Percentiles rank a stretch among this genome's conserved stretches.
Conservation (phyloP, 495 filamentous ascomycete species). For the Xylaria venustula region DNA sequence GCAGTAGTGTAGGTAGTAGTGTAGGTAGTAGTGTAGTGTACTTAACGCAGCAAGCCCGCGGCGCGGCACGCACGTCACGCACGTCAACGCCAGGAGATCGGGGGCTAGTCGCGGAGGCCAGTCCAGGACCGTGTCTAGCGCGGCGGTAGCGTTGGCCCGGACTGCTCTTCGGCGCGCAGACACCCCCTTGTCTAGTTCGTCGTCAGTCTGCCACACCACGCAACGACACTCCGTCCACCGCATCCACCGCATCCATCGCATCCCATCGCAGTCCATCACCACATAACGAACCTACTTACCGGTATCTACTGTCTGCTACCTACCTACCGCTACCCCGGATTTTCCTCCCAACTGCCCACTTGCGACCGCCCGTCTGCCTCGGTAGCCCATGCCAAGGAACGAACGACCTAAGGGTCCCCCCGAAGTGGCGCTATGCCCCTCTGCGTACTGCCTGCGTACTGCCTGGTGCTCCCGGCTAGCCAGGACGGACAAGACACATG, state of each 20-base stretch:
- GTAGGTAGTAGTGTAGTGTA: too few relatives aligned
- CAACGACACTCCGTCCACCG: conserved; percentile 9
- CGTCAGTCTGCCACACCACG: conserved; percentile 32
- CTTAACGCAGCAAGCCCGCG: conserved; percentile 3
- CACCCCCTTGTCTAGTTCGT: conserved; percentile 33
- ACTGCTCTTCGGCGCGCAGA: conserved; percentile 13
- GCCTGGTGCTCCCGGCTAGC: neutral
- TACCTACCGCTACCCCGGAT: conserved; percentile 7
- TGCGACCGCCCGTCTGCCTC: conserved; percentile 5
- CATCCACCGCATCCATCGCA: too few relatives aligned
- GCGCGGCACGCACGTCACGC: conserved; percentile 3
- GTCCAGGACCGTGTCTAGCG: conserved; percentile 14
- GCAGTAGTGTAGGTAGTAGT: too few relatives aligned
- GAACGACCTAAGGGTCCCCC: neutral
- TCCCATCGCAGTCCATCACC: too few relatives aligned
- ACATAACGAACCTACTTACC: too few relatives aligned
- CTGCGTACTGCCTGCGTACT: neutral
- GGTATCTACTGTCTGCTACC: too few relatives aligned
- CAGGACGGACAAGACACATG: conserved; percentile 11
- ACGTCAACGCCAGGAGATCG: conserved; percentile 3
- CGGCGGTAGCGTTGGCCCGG: conserved; percentile 16
- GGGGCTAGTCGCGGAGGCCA: conserved; percentile 8
- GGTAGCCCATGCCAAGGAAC: neutral
- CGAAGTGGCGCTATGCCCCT: conserved; percentile 11
- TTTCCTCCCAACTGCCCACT: conserved; percentile 6